These are phyloP conservation scores for Amanita fuliginea DNA, from an alignment of 768 basidiomycete species.

Conservation along the genomic window DNA sequence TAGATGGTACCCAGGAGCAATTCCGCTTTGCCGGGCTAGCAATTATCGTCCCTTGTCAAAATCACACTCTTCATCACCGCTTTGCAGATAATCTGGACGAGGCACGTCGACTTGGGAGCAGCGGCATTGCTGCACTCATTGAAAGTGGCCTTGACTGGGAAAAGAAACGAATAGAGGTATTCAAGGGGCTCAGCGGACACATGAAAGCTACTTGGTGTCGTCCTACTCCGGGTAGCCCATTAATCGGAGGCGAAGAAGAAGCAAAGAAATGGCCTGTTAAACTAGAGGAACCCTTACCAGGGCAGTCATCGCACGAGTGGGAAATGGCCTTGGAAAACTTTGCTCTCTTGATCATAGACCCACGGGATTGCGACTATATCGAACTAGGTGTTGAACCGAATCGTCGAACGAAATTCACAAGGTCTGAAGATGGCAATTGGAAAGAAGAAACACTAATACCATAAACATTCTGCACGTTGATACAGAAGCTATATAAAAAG, in stretches of 20 bases:
- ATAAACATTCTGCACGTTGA: constrained; percentile 18
- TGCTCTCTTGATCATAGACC: constrained; percentile 63
- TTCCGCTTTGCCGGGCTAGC: constrained; percentile 57
- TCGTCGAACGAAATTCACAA: constrained; percentile 42
- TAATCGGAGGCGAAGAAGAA: constrained; percentile 39
- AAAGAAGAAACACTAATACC: constrained; percentile 55
- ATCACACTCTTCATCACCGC: constrained; percentile 22
- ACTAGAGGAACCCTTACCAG: constrained; percentile 37
- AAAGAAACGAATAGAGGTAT: constrained; percentile 44
- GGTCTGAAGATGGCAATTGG: constrained; percentile 36
- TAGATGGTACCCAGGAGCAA: constrained; percentile 54
- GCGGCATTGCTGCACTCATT: constrained; percentile 21
- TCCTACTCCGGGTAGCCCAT: constrained; percentile 48
- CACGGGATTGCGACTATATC: constrained; percentile 55
- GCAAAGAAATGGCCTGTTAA: constrained; percentile 49
- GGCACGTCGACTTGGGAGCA: constrained; percentile 8
- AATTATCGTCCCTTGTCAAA: constrained; percentile 41
- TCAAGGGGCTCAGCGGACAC: constrained; percentile 42
- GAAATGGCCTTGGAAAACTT: constrained; percentile 54
- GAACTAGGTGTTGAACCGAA: constrained; percentile 51
- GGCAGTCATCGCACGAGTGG: constrained; percentile 34
- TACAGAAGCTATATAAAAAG: neutral
- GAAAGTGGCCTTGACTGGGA: constrained; percentile 56
- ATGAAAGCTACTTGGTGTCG: constrained; percentile 69
- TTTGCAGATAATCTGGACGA: constrained; percentile 17